phyloP scores from a whole-genome alignment of 2,329 filamentous ascomycete genomes.

The Colletotrichum eleusines region DNA sequence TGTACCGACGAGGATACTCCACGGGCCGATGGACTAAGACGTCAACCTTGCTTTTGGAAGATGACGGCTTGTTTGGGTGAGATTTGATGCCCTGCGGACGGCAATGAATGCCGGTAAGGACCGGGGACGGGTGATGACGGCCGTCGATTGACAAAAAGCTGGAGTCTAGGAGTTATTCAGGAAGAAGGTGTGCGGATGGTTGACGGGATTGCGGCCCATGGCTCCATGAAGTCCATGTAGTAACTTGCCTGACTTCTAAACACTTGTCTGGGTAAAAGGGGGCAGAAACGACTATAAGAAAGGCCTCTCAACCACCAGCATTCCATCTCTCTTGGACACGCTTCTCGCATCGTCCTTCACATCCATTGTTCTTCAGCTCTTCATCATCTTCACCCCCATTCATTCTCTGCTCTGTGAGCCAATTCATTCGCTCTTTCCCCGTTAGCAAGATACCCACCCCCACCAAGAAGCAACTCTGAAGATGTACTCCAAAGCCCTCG shows the following conservation, averaged over 20 bases:
- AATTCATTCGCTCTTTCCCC: slow-evolving; percentile 30
- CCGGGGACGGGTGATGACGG: neutral
- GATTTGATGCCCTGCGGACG: slow-evolving; percentile 2
- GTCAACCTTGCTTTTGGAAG: slow-evolving; percentile 25
- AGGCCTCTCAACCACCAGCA: slow-evolving; percentile 1
- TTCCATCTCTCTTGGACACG: neutral
- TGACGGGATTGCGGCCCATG: slow-evolving; percentile 31
- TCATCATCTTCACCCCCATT: slow-evolving; percentile 21
- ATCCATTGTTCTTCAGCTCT: slow-evolving; percentile 35
- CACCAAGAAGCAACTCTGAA: slow-evolving; percentile 3
- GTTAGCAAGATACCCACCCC: slow-evolving; percentile 2
- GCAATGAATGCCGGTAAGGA: too few species aligned
- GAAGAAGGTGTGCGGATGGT: neutral
- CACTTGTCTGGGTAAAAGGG: neutral
- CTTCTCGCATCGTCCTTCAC: slow-evolving; percentile 34
- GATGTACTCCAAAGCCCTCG: slow-evolving; percentile 42
- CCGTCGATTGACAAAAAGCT: neutral
- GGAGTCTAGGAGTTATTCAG: neutral
- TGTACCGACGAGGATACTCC: slow-evolving; percentile 23
- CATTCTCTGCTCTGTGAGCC: slow-evolving; percentile 41
- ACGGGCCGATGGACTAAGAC: slow-evolving; percentile 15
- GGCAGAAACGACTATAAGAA: slow-evolving; percentile 29
- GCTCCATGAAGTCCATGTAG: slow-evolving; percentile 20
- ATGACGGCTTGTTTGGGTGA: slow-evolving; percentile 10
- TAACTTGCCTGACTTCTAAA: slow-evolving; percentile 6